These are phyloP conservation scores for Populus nigra DNA, from an alignment of 345 rosid species.

Conservation along the genomic window DNA sequence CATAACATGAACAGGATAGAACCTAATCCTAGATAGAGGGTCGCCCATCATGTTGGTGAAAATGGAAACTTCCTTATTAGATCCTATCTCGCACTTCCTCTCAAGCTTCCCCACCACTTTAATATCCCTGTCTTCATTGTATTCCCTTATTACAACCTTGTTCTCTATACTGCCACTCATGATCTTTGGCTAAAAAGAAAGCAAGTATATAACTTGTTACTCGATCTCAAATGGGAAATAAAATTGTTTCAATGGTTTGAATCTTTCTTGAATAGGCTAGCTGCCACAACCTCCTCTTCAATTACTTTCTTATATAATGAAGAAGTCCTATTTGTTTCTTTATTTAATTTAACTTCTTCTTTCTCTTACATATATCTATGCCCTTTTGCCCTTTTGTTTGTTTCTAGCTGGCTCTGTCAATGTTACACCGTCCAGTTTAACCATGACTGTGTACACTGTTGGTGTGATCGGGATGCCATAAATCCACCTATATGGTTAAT, in stretches of 20 bases:
- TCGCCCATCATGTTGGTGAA: conserved; percentile 40
- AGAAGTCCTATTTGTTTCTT: background rate
- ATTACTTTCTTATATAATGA: background rate
- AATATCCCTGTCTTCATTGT: conserved; percentile 37
- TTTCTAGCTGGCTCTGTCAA: background rate
- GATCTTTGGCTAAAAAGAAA: background rate
- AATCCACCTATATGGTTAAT: too few species aligned
- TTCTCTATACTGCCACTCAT: conserved; percentile 33
- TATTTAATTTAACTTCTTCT: background rate
- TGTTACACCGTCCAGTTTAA: too few species aligned
- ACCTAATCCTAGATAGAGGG: conserved; percentile 55
- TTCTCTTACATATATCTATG: background rate
- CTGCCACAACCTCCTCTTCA: conserved; percentile 12
- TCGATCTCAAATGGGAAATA: background rate
- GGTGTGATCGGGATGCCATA: too few species aligned
- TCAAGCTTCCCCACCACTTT: conserved; percentile 57
- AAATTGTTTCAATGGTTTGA: background rate
- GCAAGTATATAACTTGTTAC: background rate
- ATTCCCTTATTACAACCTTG: conserved; percentile 43
- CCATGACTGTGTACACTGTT: too few species aligned
- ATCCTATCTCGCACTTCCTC: conserved; percentile 41
- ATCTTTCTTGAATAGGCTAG: conserved; percentile 25
- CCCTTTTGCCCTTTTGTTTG: background rate
- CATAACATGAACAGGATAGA: conserved; percentile 49
- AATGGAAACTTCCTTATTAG: conserved; percentile 40